phyloP scores from a whole-genome alignment of 768 basidiomycete genomes.

The Hygrophorus pudorinus region DNA sequence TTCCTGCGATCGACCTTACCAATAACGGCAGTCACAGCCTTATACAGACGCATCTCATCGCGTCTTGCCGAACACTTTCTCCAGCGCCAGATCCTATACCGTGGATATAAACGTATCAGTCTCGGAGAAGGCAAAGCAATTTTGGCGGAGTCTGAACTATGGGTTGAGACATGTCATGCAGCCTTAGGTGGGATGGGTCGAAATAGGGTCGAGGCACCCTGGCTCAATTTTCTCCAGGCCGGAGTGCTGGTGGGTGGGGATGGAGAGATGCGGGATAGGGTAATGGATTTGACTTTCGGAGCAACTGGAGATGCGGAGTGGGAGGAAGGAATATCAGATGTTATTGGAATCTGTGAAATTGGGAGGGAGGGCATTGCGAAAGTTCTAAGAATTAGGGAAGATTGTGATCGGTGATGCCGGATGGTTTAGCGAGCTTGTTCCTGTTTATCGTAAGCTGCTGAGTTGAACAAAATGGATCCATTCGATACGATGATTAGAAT shows the following conservation, averaged over 20 bases:
- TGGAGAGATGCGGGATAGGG: slow-evolving; percentile 37
- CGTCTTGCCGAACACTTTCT: slow-evolving; percentile 69
- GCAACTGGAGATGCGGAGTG: slow-evolving; percentile 36
- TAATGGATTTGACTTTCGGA: slow-evolving; percentile 42
- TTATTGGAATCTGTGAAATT: slow-evolving; percentile 53
- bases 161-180: slow-evolving; percentile 69
- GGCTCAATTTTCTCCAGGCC: slow-evolving; percentile 64
- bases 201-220: slow-evolving; percentile 59
- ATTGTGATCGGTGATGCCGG: slow-evolving; percentile 11
- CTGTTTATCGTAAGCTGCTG: neutral
- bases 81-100: slow-evolving; percentile 74
- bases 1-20: slow-evolving; percentile 62
- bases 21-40: slow-evolving; percentile 35
- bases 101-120: slow-evolving; percentile 62
- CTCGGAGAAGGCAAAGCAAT: slow-evolving; percentile 51
- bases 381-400: slow-evolving; percentile 38
- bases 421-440: too few species aligned
- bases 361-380: slow-evolving; percentile 49
- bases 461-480: too few species aligned
- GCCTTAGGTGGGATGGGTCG: slow-evolving; percentile 41
- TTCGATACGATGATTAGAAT: too few species aligned
- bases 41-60: slow-evolving; percentile 70
- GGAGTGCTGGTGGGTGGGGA: slow-evolving; percentile 58
- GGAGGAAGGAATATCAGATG: slow-evolving; percentile 42
- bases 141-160: slow-evolving; percentile 65